Evolutionary conservation across 2,329 filamentous ascomycete species (phyloP).

Genomic region (Trichoderma aggressivum): DNA sequence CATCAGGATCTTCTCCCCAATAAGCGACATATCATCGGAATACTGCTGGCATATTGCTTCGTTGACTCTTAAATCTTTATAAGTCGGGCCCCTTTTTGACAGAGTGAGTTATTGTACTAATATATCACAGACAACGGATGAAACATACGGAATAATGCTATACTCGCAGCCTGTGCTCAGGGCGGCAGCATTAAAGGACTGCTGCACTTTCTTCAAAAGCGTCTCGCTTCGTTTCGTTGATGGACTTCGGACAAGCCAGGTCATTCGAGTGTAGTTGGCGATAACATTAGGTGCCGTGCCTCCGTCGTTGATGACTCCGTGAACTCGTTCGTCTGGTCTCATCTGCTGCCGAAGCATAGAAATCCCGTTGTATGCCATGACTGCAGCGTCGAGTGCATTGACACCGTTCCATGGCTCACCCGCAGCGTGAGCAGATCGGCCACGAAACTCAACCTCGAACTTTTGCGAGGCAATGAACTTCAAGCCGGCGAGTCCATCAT

Average conservation of each 20-base stretch:
- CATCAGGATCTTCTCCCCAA: background rate
- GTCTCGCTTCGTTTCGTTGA: background rate
- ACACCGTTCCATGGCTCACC: background rate
- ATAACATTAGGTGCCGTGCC: background rate
- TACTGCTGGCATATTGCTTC: background rate
- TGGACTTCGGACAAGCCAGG: background rate
- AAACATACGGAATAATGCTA: background rate
- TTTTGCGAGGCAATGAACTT: background rate
- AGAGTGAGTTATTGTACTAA: background rate
- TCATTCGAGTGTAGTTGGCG: background rate
- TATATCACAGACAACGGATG: background rate
- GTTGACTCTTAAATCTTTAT: background rate
- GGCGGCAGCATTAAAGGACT: background rate
- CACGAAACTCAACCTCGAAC: background rate
- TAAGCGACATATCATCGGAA: background rate
- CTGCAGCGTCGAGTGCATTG: background rate
- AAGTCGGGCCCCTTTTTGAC: background rate
- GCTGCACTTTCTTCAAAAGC: background rate
- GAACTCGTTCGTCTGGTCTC: background rate
- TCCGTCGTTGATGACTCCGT: background rate
- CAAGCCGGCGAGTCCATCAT: background rate
- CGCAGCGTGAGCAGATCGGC: background rate
- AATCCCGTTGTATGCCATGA: background rate
- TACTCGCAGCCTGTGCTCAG: background rate
- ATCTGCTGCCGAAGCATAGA: background rate